A percentile compares a stretch with the other conserved stretches of the same genome.
phyloP scores from a whole-genome alignment of 2,329 filamentous ascomycete genomes.

The Triangularia setosa region DNA sequence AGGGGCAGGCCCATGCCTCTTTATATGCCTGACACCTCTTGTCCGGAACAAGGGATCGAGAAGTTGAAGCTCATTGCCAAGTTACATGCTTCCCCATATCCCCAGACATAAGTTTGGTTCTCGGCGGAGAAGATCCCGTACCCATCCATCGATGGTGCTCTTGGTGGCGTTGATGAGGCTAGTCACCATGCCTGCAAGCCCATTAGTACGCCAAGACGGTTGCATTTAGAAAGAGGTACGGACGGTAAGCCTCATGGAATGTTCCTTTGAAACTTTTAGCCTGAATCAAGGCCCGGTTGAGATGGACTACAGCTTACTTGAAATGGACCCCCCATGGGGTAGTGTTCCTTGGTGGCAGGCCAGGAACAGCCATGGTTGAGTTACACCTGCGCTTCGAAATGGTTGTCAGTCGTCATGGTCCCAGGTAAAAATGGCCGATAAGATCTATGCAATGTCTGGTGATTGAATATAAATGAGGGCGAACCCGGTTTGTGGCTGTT shows the following conservation, averaged over 20 bases:
- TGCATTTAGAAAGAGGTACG: neutral
- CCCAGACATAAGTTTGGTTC: neutral
- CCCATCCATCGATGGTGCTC: neutral
- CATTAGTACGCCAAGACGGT: neutral
- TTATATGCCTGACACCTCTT: neutral
- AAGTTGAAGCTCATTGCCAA: neutral
- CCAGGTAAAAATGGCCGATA: neutral
- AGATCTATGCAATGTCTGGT: neutral
- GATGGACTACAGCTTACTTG: neutral
- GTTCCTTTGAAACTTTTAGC: slow-evolving; percentile 6
- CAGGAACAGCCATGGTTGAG: neutral
- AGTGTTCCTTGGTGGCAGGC: neutral
- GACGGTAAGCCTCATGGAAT: neutral
- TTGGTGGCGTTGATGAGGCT: neutral
- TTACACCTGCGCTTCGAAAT: neutral
- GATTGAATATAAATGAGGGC: neutral
- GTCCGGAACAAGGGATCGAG: neutral
- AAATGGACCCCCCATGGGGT: neutral
- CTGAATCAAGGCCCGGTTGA: slow-evolving; percentile 10
- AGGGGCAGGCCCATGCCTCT: neutral
- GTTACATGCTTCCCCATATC: neutral
- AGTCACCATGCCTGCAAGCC: neutral
- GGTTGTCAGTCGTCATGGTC: neutral
- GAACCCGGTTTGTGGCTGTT: neutral
- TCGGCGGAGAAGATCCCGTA: neutral